Evolutionary conservation across 169 alveolate species (phyloP).

Genomic region (Cytauxzoon felis): DNA sequence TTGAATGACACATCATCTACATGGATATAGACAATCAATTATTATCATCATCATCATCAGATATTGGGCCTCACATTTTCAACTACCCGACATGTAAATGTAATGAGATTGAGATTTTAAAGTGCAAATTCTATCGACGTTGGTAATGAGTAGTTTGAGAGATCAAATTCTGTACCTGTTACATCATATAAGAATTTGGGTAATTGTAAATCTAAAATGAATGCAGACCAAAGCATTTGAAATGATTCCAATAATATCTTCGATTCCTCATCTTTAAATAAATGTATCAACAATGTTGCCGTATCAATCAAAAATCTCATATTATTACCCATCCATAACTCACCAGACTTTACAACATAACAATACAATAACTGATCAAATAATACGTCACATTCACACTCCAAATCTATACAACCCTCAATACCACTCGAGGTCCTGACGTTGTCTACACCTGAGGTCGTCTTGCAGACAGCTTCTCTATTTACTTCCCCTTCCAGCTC

Average conservation of each 20-base stretch:
- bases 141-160: slow-evolving; percentile 42
- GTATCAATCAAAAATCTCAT: slow-evolving; percentile 18
- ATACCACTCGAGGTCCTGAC: too few relatives aligned
- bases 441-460: too few relatives aligned
- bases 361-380: slow-evolving; percentile 24
- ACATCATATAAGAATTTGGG: slow-evolving; percentile 3
- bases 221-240: slow-evolving; percentile 34
- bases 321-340: slow-evolving; percentile 37
- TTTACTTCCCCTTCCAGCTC: too few relatives aligned
- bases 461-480: too few relatives aligned
- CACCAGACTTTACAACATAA: slow-evolving; percentile 42
- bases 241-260: slow-evolving; percentile 11
- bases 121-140: slow-evolving; percentile 4
- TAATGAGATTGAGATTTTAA: background rate
- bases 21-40: background rate
- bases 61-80: background rate
- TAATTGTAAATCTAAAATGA: slow-evolving; percentile 7
- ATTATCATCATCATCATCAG: background rate
- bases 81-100: background rate
- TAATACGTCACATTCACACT: background rate
- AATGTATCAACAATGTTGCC: slow-evolving; percentile 26
- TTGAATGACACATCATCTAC: background rate
- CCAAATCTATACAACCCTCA: too few relatives aligned
- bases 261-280: slow-evolving; percentile 13
- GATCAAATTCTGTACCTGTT: slow-evolving; percentile 46